A percentile compares a stretch with the other conserved stretches of the same genome.
Evolutionary conservation across 108 stramenopile genomes (phyloP).

Genomic region (Discostella pseudostelligera): DNA sequence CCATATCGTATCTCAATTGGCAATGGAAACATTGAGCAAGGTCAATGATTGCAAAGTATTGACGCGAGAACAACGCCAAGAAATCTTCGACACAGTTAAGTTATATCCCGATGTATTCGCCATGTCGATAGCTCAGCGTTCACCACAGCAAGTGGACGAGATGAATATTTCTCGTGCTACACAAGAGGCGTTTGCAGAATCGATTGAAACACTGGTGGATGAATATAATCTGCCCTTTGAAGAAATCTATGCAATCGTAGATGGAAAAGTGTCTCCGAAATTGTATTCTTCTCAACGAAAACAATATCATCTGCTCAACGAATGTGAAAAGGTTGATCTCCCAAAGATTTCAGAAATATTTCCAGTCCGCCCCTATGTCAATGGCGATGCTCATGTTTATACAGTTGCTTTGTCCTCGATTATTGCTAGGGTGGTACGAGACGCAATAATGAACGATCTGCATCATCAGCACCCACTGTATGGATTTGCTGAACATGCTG

Average conservation of each 20-base stretch:
- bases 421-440: slow-evolving; percentile 60
- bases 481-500: slow-evolving; percentile 58
- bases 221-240: slow-evolving; percentile 29
- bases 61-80: slow-evolving; percentile 33
- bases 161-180: slow-evolving; percentile 52
- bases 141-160: slow-evolving; percentile 60
- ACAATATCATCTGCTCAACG: not conserved
- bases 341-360: slow-evolving; percentile 17
- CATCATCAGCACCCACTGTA: slow-evolving; percentile 60
- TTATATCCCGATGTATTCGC: slow-evolving; percentile 51
- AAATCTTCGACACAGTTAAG: slow-evolving; percentile 56
- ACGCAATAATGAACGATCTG: slow-evolving; percentile 43
- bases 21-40: slow-evolving; percentile 22
- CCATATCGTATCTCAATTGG: slow-evolving; percentile 4
- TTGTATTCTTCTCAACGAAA: slow-evolving; percentile 26
- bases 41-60: slow-evolving; percentile 72
- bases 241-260: slow-evolving; percentile 63
- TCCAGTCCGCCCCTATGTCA: slow-evolving; percentile 65
- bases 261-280: slow-evolving; percentile 71
- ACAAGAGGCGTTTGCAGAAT: slow-evolving; percentile 62
- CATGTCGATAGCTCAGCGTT: slow-evolving; percentile 44
- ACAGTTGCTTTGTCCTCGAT: slow-evolving; percentile 73
- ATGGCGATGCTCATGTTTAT: slow-evolving; percentile 69
- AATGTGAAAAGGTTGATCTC: not conserved
- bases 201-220: slow-evolving; percentile 60